These are phyloP conservation scores for Diospyros lotus DNA, from an alignment of 148 eudicot species.

Conservation along the genomic window DNA sequence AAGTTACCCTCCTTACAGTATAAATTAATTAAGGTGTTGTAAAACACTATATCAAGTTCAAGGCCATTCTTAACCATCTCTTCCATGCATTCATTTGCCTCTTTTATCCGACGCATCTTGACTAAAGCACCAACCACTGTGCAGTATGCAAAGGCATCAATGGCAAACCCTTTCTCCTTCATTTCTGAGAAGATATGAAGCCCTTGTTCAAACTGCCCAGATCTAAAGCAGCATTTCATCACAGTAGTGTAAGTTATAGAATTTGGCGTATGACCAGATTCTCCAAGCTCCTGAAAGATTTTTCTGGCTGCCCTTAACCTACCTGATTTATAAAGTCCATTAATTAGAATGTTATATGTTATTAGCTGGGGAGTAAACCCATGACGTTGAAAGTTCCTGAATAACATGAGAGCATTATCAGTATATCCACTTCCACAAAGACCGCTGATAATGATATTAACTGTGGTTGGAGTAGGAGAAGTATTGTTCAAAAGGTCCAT, in stretches of 20 bases:
- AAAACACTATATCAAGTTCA: slow-evolving; percentile 59
- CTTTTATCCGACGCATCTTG: slow-evolving; percentile 47
- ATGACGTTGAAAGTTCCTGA: slow-evolving; percentile 51
- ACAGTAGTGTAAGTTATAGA: slow-evolving; percentile 77
- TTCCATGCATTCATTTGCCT: slow-evolving; percentile 53
- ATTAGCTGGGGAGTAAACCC: slow-evolving; percentile 55
- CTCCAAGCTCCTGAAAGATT: slow-evolving; percentile 55
- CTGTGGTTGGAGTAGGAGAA: slow-evolving; percentile 47
- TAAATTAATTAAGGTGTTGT: slow-evolving; percentile 70
- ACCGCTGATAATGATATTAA: slow-evolving; percentile 74
- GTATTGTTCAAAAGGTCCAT: slow-evolving; percentile 43
- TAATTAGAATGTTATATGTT: slow-evolving; percentile 76
- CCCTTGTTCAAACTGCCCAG: slow-evolving; percentile 51
- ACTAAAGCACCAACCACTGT: slow-evolving; percentile 69
- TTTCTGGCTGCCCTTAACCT: slow-evolving; percentile 42
- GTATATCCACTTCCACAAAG: slow-evolving; percentile 69
- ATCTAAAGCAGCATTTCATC: slow-evolving; percentile 74
- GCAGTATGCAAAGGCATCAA: slow-evolving; percentile 85
- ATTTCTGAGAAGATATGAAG: slow-evolving; percentile 63
- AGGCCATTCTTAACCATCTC: slow-evolving; percentile 62
- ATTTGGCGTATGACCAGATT: slow-evolving; percentile 56
- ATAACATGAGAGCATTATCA: slow-evolving; percentile 61
- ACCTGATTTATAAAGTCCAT: slow-evolving; percentile 67
- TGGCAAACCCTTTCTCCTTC: slow-evolving; percentile 75
- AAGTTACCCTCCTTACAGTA: slow-evolving; percentile 61